phyloP scores from a whole-genome alignment of 202 grass and related monocot species.

The Thinopyrum obtusiflorum region DNA sequence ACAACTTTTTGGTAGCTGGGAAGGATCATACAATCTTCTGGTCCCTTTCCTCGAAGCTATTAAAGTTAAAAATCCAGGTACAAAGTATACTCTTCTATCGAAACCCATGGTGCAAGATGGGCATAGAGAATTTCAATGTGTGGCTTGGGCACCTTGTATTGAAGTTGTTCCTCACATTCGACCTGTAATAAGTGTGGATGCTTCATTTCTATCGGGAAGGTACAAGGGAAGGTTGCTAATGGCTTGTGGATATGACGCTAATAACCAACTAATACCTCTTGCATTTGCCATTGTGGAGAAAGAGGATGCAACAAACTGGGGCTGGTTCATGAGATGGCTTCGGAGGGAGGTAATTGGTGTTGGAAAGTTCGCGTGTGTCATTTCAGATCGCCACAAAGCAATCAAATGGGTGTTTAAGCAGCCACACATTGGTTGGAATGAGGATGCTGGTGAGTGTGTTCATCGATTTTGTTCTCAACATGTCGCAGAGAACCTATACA shows the following conservation, averaged over 20 bases:
- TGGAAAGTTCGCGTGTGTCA: background rate
- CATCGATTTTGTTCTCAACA: slow-evolving; percentile 10
- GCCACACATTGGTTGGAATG: slow-evolving; percentile 24
- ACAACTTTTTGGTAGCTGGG: background rate
- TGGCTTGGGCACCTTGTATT: slow-evolving; percentile 26
- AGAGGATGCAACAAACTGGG: slow-evolving; percentile 23
- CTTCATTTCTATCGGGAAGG: background rate
- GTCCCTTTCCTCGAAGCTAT: background rate
- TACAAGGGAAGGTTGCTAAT: slow-evolving; percentile 12
- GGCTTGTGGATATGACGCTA: slow-evolving; percentile 10
- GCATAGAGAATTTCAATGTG: background rate
- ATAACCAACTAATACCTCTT: slow-evolving; percentile 26
- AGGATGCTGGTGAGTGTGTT: background rate
- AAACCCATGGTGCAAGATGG: background rate
- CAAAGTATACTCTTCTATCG: background rate
- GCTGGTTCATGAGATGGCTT: slow-evolving; percentile 31
- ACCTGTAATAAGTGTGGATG: slow-evolving; percentile 32
- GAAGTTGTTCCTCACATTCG: slow-evolving; percentile 13
- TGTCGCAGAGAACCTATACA: slow-evolving; percentile 17
- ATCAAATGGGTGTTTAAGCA: slow-evolving; percentile 23
- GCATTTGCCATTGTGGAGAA: slow-evolving; percentile 29
- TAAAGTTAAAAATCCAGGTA: background rate
- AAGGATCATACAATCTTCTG: background rate
- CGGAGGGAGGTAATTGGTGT: background rate
- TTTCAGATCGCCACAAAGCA: background rate